Conservation (phyloP, 1,284 basidiomycete genomes). For the Gomphus bonarii region DNA sequence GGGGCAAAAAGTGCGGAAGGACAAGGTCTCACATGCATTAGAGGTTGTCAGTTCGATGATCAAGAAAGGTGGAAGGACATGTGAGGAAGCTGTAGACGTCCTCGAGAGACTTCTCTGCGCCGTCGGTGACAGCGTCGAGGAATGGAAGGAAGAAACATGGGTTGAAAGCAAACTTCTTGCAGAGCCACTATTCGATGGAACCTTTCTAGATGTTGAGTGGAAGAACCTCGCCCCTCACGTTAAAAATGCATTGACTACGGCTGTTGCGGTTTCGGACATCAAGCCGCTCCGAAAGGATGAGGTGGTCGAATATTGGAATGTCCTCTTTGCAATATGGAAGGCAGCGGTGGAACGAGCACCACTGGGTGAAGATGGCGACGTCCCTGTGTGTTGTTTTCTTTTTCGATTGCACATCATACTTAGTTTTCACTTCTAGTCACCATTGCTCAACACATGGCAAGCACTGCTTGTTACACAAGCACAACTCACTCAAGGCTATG, state of each 20-base stretch:
- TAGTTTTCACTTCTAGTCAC: not conserved
- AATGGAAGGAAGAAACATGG: slow-evolving; percentile 24
- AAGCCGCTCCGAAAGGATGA: slow-evolving; percentile 45
- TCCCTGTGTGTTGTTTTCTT: slow-evolving; percentile 30
- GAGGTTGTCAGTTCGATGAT: slow-evolving; percentile 44
- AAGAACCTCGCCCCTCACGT: slow-evolving; percentile 35
- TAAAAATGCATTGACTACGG: slow-evolving; percentile 39
- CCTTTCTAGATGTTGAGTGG: slow-evolving; percentile 47
- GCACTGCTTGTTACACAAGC: slow-evolving; percentile 40
- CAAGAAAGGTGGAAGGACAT: slow-evolving; percentile 36
- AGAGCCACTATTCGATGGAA: slow-evolving; percentile 41
- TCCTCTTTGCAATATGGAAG: slow-evolving; percentile 47
- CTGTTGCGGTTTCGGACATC: slow-evolving; percentile 40
- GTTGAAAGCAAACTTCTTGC: slow-evolving; percentile 41
- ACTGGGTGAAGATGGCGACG: slow-evolving; percentile 25
- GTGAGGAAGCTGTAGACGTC: slow-evolving; percentile 38
- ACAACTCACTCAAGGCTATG: slow-evolving; percentile 29
- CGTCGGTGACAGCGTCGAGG: slow-evolving; percentile 17
- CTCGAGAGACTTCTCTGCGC: slow-evolving; percentile 28
- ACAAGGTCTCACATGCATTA: slow-evolving; percentile 32
- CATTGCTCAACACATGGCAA: slow-evolving; percentile 29
- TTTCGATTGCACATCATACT: not conserved
- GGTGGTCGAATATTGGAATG: slow-evolving; percentile 37
- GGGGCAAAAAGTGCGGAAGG: slow-evolving; percentile 23
- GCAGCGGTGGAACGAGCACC: slow-evolving; percentile 33